Conservation (phyloP, 305 asterid genomes). For the Striga hermonthica region DNA sequence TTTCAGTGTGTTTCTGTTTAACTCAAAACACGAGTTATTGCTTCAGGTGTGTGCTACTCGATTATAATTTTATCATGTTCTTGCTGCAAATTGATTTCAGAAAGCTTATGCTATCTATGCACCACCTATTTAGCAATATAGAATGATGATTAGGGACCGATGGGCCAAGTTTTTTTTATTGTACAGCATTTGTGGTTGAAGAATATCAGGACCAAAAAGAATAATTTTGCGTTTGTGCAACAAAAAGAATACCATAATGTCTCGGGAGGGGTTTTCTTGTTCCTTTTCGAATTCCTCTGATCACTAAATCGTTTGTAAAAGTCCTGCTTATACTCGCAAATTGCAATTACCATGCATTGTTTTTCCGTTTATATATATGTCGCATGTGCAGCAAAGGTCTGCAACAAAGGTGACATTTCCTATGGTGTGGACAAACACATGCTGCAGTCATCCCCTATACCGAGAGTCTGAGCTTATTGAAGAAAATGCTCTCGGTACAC, state of each 20-base stretch:
- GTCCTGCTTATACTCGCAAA: not conserved
- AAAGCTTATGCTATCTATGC: too few relatives aligned
- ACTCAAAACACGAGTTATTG: conserved; percentile 73
- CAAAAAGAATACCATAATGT: too few relatives aligned
- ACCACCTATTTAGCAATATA: not conserved
- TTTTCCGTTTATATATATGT: conserved; percentile 7
- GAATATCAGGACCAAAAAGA: too few relatives aligned
- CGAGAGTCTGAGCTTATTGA: conserved; percentile 60
- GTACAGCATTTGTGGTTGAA: too few relatives aligned
- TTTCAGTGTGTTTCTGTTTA: conserved; percentile 85
- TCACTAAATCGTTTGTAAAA: not conserved
- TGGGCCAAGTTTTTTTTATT: too few relatives aligned
- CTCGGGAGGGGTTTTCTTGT: too few relatives aligned
- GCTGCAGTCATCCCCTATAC: conserved; percentile 73
- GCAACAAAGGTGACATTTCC: conserved; percentile 71
- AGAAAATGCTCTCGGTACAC: conserved; percentile 51
- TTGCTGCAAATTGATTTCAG: too few relatives aligned
- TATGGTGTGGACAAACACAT: conserved; percentile 71
- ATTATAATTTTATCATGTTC: not conserved
- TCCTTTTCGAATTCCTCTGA: too few relatives aligned
- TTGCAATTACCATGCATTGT: not conserved
- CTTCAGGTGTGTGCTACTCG: conserved; percentile 53
- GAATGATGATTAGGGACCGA: not conserved
- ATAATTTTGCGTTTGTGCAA: too few relatives aligned
- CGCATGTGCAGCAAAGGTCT: conserved; percentile 61